Evolutionary conservation across 75 land plant genomes (phyloP).

Genomic region (Cupressus sempervirens): DNA sequence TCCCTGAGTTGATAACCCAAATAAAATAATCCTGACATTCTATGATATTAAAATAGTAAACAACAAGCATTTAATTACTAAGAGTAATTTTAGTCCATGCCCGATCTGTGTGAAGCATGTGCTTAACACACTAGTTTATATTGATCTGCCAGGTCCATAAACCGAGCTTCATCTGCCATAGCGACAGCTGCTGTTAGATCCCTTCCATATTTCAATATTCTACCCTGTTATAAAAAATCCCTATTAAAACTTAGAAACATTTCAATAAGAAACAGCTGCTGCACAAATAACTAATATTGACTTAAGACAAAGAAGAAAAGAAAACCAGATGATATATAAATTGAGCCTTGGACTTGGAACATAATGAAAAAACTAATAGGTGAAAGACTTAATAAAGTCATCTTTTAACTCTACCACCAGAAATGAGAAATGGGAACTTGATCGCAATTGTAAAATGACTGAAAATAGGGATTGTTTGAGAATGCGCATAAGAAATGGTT

Average conservation of each 20-base stretch:
- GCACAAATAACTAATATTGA: background rate
- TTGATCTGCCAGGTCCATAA: conserved; percentile 98
- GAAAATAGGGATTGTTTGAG: too few species aligned
- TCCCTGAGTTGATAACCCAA: background rate
- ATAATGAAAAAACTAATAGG: background rate
- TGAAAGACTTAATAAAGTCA: too few species aligned
- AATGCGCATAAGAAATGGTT: too few species aligned
- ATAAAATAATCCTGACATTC: background rate
- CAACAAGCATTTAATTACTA: background rate
- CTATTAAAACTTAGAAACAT: background rate
- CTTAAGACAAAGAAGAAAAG: background rate
- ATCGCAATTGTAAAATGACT: too few species aligned
- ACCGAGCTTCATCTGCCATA: conserved; percentile 92
- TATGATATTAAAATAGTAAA: background rate
- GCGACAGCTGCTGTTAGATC: conserved; percentile 83
- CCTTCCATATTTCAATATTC: conserved; percentile 93
- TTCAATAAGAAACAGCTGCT: background rate
- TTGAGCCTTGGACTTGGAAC: background rate
- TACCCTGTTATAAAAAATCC: conserved; percentile 46
- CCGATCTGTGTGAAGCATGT: conserved; percentile 99
- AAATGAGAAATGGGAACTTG: too few species aligned
- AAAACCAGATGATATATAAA: background rate
- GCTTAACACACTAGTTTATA: conserved; percentile 93
- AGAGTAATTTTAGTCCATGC: conserved; percentile 19
- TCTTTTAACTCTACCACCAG: too few species aligned